Conservation (phyloP, 2,329 filamentous ascomycete genomes). For the Apiospora saccharicola region DNA sequence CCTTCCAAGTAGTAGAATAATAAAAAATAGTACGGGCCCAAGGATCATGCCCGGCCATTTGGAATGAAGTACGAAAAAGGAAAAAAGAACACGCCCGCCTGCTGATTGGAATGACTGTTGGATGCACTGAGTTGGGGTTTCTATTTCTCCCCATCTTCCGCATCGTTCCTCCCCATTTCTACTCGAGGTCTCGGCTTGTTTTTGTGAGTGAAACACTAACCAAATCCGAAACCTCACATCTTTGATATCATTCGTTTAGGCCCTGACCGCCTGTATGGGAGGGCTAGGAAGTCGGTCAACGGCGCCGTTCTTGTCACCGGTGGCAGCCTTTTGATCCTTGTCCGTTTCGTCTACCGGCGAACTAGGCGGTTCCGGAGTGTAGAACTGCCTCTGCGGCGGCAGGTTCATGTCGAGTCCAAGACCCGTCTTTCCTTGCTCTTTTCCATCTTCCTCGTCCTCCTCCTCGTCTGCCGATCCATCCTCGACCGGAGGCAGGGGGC, state of each 20-base stretch:
- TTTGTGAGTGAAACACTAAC: too few species aligned
- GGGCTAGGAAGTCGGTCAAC: slow-evolving; percentile 43
- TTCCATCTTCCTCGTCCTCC: slow-evolving; percentile 40
- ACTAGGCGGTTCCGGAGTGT: slow-evolving; percentile 50
- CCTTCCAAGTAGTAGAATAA: slow-evolving; percentile 1
- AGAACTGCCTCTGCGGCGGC: slow-evolving; percentile 46
- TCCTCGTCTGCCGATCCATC: slow-evolving; percentile 43
- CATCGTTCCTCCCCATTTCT: not conserved
- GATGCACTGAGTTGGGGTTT: not conserved
- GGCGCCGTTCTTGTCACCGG: slow-evolving; percentile 31
- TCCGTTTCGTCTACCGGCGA: slow-evolving; percentile 38
- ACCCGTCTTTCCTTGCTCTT: slow-evolving; percentile 9
- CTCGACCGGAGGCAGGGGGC: slow-evolving; percentile 62
- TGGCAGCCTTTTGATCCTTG: slow-evolving; percentile 32
- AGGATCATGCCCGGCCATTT: not conserved
- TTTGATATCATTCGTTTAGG: slow-evolving; percentile 32
- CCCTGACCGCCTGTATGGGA: slow-evolving; percentile 43
- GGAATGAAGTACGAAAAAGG: not conserved
- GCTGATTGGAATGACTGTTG: not conserved
- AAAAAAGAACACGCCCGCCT: slow-evolving; percentile 14
- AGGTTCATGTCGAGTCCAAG: slow-evolving; percentile 25
- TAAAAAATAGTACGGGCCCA: slow-evolving; percentile 2
- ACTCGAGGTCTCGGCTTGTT: not conserved
- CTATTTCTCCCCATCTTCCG: not conserved
- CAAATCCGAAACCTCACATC: not conserved